Conservation (phyloP, 2,329 filamentous ascomycete genomes). For the Penicillium palitans region DNA sequence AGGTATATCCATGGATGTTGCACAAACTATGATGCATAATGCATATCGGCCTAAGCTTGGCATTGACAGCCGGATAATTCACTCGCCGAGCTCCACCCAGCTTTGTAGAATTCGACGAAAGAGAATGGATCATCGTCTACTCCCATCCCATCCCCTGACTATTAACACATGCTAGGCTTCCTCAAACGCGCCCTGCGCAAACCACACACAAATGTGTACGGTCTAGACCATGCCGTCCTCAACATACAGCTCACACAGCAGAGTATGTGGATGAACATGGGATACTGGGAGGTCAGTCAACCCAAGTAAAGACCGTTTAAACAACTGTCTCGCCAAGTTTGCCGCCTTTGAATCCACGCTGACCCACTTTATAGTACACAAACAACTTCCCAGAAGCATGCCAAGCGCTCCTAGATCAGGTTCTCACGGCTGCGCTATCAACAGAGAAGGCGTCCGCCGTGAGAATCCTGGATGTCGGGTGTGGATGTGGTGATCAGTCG, state of each 20-base stretch:
- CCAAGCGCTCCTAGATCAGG: constrained; percentile 50
- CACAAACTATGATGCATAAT: too few species aligned
- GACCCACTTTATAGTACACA: constrained; percentile 26
- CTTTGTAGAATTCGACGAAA: not conserved
- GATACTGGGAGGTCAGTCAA: constrained; percentile 54
- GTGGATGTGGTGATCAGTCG: constrained; percentile 62
- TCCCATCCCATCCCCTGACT: not conserved
- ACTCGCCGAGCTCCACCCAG: not conserved
- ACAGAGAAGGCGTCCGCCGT: constrained; percentile 10
- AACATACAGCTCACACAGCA: constrained; percentile 50
- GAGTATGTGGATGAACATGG: constrained; percentile 66
- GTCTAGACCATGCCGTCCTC: constrained; percentile 58
- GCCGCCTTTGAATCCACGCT: not conserved
- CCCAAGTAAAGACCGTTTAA: not conserved
- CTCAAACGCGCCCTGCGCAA: constrained; percentile 13
- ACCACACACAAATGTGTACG: constrained; percentile 41
- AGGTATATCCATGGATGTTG: too few species aligned
- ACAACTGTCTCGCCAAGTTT: not conserved
- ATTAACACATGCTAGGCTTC: constrained; percentile 6
- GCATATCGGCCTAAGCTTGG: not conserved
- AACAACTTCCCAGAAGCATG: constrained; percentile 50
- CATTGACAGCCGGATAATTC: not conserved
- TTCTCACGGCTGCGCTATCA: constrained; percentile 50
- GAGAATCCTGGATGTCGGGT: constrained; percentile 53
- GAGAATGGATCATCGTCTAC: not conserved